Percentiles rank a stretch among this genome's conserved stretches.
phyloP scores from a whole-genome alignment of 768 basidiomycete species.

The Porpolomopsis calyptriformis region DNA sequence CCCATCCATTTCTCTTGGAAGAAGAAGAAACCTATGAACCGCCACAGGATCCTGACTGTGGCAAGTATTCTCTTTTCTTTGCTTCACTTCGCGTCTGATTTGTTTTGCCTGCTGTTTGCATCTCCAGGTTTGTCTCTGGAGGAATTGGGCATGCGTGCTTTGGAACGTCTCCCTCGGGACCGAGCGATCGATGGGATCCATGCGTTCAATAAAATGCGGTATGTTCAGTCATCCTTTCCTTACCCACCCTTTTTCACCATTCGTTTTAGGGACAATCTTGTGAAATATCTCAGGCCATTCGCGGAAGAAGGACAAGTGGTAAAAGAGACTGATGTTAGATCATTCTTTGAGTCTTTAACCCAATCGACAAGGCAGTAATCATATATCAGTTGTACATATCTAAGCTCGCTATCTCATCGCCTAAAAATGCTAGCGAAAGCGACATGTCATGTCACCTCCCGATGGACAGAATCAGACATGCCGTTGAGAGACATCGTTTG shows the following conservation, averaged over 20 bases:
- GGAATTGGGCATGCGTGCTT: constrained; percentile 73
- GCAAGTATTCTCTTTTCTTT: constrained; percentile 23
- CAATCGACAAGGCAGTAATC: constrained; percentile 15
- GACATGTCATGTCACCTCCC: too few species aligned
- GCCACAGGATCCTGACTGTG: constrained; percentile 78
- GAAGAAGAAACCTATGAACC: constrained; percentile 82
- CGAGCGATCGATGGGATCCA: constrained; percentile 74
- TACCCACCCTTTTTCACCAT: not conserved
- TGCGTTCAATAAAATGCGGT: constrained; percentile 81
- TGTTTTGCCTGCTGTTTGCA: constrained; percentile 4
- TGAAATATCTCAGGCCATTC: constrained; percentile 66
- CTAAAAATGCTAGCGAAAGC: constrained; percentile 23
- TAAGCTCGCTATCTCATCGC: constrained; percentile 51
- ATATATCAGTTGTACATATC: constrained; percentile 38
- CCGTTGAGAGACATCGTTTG: too few species aligned
- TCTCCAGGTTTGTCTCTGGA: constrained; percentile 67
- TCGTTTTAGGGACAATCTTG: constrained; percentile 52
- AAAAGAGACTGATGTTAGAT: constrained; percentile 56
- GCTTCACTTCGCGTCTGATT: not conserved
- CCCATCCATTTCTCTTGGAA: constrained; percentile 50
- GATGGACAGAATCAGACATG: too few species aligned
- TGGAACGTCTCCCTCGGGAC: constrained; percentile 65
- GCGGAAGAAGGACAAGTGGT: constrained; percentile 70
- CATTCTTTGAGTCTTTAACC: constrained; percentile 50
- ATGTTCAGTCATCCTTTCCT: constrained; percentile 14